These are phyloP conservation scores for Cryptosporidium sp. DNA, from an alignment of 169 alveolate species.

Conservation along the genomic window DNA sequence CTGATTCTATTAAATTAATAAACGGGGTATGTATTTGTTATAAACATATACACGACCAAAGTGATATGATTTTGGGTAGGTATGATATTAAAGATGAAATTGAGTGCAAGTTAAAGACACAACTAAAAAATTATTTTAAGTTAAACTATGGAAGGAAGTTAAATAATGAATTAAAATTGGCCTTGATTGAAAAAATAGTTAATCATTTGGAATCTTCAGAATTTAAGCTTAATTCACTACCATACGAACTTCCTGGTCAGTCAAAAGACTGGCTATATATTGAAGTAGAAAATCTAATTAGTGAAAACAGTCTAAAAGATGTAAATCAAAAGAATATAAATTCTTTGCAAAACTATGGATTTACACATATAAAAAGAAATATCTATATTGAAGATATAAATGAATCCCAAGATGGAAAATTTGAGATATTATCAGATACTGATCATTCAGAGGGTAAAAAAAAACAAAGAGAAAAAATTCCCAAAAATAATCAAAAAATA, in stretches of 20 bases:
- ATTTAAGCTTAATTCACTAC: constrained; percentile 4
- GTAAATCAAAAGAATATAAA: neutral
- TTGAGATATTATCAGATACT: neutral
- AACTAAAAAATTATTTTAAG: neutral
- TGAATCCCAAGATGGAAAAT: neutral
- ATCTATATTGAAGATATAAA: constrained; percentile 14
- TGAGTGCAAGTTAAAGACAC: neutral
- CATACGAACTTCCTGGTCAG: constrained; percentile 50
- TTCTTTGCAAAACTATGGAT: constrained; percentile 6
- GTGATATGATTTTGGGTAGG: neutral
- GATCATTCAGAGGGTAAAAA: neutral
- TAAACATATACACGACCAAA: constrained; percentile 52
- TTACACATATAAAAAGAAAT: constrained; percentile 30
- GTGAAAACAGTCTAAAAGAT: neutral
- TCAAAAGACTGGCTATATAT: constrained; percentile 39
- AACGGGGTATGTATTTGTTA: constrained; percentile 43
- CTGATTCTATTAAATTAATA: constrained; percentile 38
- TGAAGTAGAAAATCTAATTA: neutral
- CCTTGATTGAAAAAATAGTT: neutral
- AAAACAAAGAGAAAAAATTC: neutral
- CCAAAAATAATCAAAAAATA: neutral
- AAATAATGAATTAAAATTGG: neutral
- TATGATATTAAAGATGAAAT: constrained; percentile 18
- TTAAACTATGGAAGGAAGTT: neutral
- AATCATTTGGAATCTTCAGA: constrained; percentile 10